Conservation (phyloP, 2,329 filamentous ascomycete species). For the Talaromyces pinophilus region DNA sequence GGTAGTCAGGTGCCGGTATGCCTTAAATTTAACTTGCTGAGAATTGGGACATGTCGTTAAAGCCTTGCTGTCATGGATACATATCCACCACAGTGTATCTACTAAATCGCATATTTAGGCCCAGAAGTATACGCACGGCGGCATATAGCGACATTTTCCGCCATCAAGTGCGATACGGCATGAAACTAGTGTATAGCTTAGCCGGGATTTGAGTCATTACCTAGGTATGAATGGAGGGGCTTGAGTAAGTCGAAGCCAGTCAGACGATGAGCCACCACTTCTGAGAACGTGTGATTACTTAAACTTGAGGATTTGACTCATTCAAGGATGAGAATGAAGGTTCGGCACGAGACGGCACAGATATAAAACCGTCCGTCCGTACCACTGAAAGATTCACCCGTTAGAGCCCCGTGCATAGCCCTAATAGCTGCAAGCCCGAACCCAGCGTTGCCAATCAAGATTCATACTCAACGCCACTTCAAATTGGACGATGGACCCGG, state of each 20-base stretch:
- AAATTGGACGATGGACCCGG: neutral
- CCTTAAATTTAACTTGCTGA: neutral
- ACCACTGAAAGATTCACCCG: neutral
- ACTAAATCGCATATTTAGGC: neutral
- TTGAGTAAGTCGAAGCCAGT: neutral
- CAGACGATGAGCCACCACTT: neutral
- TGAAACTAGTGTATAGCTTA: neutral
- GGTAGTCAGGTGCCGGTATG: neutral
- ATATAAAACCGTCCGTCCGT: neutral
- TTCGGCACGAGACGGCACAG: slow-evolving; percentile 1
- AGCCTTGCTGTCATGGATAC: neutral
- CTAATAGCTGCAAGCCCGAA: neutral
- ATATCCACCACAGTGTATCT: neutral
- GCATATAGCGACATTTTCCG: neutral
- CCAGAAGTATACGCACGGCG: neutral
- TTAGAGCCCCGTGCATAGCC: neutral
- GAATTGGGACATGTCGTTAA: neutral
- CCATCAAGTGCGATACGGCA: neutral
- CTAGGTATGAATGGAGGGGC: neutral
- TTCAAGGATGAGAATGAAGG: neutral
- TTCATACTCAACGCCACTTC: neutral
- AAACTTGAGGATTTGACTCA: neutral
- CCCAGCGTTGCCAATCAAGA: neutral
- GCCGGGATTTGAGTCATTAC: neutral
- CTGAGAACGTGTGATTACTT: neutral